Conservation (phyloP, 2,329 filamentous ascomycete species). For the Aspergillus brunneoviolaceus region DNA sequence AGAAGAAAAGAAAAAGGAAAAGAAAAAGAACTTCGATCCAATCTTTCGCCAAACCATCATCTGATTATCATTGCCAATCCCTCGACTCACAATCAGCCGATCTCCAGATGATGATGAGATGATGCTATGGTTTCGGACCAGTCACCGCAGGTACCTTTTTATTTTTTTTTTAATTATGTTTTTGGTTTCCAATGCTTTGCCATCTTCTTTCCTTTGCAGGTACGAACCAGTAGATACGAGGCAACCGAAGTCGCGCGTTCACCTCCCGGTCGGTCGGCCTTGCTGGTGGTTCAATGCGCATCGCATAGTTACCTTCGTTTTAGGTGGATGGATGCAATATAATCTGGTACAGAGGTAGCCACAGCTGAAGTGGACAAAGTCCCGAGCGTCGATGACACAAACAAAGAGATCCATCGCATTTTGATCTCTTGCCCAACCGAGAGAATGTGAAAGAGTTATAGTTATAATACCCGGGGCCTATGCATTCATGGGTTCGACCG, state of each 20-base stretch:
- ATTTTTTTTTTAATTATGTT: too few relatives aligned
- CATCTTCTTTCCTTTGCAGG: neutral
- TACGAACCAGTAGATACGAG: neutral
- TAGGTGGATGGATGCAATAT: neutral
- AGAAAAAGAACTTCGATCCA: neutral
- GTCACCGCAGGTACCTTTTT: neutral
- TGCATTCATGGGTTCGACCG: neutral
- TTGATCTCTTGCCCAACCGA: neutral
- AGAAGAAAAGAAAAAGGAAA: too few relatives aligned
- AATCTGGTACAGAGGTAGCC: neutral
- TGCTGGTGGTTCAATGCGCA: neutral
- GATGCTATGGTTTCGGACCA: neutral
- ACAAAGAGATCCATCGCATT: too few relatives aligned
- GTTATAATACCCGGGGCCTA: neutral
- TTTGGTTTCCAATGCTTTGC: too few relatives aligned
- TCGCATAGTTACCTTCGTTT: neutral
- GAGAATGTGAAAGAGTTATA: neutral
- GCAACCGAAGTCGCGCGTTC: neutral
- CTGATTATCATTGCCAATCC: neutral
- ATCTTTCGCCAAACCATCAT: neutral
- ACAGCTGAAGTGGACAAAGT: neutral
- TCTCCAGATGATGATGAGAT: neutral
- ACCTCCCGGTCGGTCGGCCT: neutral
- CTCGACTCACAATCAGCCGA: neutral
- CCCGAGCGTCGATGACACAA: too few relatives aligned